A percentile compares a stretch with the other conserved stretches of the same genome.
Conservation (phyloP, 2,329 filamentous ascomycete species). For the Davidsoniella virescens region DNA sequence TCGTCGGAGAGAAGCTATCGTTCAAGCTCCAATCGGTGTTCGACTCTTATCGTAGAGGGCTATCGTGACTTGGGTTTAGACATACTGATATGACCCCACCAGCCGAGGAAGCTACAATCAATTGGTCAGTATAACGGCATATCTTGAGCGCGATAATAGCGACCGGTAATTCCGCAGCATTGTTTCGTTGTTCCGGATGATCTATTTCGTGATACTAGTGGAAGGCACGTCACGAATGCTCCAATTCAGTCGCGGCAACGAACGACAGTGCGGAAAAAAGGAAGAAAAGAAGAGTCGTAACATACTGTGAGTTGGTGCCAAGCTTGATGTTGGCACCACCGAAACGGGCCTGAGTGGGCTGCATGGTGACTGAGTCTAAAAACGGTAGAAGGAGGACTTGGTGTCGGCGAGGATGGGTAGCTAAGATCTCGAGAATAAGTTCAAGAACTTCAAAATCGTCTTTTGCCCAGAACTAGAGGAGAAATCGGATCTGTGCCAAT, state of each 20-base stretch:
- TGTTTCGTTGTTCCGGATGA: too few relatives aligned
- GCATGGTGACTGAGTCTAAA: constrained; percentile 24
- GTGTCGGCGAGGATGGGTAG: not conserved
- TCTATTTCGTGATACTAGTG: too few relatives aligned
- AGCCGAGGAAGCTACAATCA: constrained; percentile 11
- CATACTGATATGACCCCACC: constrained; percentile 13
- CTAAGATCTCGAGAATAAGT: not conserved
- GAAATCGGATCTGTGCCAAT: constrained; percentile 11
- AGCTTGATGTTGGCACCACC: constrained; percentile 17
- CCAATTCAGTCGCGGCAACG: not conserved
- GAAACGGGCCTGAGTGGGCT: constrained; percentile 28
- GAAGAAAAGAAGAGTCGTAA: not conserved
- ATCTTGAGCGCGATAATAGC: too few relatives aligned
- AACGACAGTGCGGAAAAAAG: not conserved
- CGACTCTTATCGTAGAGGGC: too few relatives aligned
- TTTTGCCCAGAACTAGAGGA: constrained; percentile 5
- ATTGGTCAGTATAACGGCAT: not conserved
- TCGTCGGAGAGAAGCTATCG: too few relatives aligned
- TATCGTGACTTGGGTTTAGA: not conserved
- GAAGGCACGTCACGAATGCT: not conserved
- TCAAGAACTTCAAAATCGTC: constrained; percentile 3
- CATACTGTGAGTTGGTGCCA: constrained; percentile 14
- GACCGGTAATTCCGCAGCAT: too few relatives aligned
- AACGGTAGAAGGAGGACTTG: constrained; percentile 4
- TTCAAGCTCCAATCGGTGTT: too few relatives aligned